Conservation (phyloP, 2,329 filamentous ascomycete species). For the Teratosphaeria pseudoeucalypti region DNA sequence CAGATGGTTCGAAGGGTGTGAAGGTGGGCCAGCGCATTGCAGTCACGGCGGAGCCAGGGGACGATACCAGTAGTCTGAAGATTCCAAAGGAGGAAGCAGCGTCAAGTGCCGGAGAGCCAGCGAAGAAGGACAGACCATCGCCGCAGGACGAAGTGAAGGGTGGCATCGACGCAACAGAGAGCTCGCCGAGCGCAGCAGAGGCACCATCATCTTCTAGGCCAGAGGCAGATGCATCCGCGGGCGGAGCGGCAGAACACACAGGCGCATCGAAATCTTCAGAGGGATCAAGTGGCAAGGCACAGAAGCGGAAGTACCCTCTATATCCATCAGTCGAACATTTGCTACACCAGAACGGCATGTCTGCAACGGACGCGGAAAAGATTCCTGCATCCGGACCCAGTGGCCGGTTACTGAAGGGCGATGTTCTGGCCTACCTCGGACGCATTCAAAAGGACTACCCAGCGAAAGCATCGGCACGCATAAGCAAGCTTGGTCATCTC, state of each 20-base stretch:
- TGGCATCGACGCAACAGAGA: conserved; percentile 11
- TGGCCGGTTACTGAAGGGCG: conserved; percentile 85
- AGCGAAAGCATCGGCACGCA: conserved; percentile 56
- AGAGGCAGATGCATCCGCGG: conserved; percentile 4
- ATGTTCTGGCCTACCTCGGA: conserved; percentile 84
- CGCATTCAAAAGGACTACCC: conserved; percentile 64
- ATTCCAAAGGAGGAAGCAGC: conserved; percentile 58
- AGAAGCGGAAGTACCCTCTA: conserved; percentile 60
- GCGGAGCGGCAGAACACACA: background rate
- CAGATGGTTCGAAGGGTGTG: conserved; percentile 64
- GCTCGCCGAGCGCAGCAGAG: conserved; percentile 15
- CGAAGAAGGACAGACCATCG: conserved; percentile 11
- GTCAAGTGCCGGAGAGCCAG: conserved; percentile 29
- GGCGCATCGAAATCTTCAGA: background rate
- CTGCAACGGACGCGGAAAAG: conserved; percentile 63
- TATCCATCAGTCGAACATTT: conserved; percentile 77
- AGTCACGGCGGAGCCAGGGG: conserved; percentile 69
- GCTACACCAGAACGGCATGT: conserved; percentile 66
- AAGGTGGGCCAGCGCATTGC: conserved; percentile 73
- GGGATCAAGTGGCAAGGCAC: conserved; percentile 26
- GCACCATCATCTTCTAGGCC: conserved; percentile 16
- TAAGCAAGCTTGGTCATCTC: conserved; percentile 68
- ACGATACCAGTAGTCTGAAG: conserved; percentile 64
- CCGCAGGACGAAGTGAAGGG: conserved; percentile 12
- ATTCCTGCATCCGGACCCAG: conserved; percentile 82